Base-by-base conservation (phyloP, 192 early-diverging fungal genomes). In the Backusella westeae region DNA sequence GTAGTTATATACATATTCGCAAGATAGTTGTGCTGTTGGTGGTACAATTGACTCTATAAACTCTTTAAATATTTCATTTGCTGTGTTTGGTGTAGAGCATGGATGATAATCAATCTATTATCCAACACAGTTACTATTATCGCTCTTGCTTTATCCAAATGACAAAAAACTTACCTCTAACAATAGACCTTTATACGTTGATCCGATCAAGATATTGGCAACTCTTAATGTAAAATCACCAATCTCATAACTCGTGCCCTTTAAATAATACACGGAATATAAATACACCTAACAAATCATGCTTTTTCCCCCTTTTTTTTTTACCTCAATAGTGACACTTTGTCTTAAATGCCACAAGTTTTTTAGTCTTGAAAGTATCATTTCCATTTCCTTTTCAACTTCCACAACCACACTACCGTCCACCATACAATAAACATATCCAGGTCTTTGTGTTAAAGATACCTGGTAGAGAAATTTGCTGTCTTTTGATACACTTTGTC, bases 121-220 rank as follows among this genome's bases (percentile, higher is more conserved):
- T 67, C 19, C 69, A 39, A 36, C 26, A 42, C 38, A n/a, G 78
- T 39, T 23, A 34, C 15, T 36, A 15, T 17, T 71, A 32, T 42
- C 44, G 17, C 39, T 42, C 3, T 46, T 72, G 3, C 23, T 73
- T 0, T 38, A 32, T 77, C 41, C 23, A 67, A 12, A 23, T 41
- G 2, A 53, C 7, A 42, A 21, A 10, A 63, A 35, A 26, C 36
- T 56, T 80, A 86, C 87, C 84, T 88, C 87, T 39, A 88, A 77
- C n/a, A 88, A 78, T 23, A 88, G 78, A 10, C 87, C 87, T 63
- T 88, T 88, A 78, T 88, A 88, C 14, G 87, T 83, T 21, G 83
- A 81, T 34, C 83, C 87, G 23, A 88, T 77, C 53, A 86, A 78
- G 44, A 88, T 85, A 46, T 88, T 88, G 4, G 85, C 87, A n/a